Conservation (phyloP, 2,329 filamentous ascomycete species). For the Diaporthe aspalathi region DNA sequence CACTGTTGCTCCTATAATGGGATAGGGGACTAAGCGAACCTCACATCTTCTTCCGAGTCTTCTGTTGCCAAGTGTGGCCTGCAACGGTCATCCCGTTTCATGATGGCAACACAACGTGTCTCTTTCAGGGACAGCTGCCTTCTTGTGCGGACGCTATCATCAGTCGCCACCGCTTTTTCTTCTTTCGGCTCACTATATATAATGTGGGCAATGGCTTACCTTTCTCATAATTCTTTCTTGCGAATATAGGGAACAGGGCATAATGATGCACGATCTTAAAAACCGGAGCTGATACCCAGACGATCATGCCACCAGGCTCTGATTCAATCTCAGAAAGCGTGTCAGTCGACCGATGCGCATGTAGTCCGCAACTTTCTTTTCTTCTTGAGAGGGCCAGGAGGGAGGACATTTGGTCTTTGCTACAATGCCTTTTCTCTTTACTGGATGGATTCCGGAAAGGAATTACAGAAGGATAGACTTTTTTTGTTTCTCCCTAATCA, state of each 20-base stretch:
- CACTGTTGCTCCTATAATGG: conserved; percentile 27
- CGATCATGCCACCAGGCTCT: background rate
- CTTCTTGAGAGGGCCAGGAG: too few relatives aligned
- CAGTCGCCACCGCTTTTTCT: background rate
- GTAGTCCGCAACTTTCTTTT: background rate
- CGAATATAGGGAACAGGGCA: background rate
- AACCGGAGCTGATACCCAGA: conserved; percentile 6
- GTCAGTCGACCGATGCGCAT: background rate
- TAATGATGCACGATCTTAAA: background rate
- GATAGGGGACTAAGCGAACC: background rate
- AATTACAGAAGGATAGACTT: background rate
- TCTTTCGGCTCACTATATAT: conserved; percentile 5
- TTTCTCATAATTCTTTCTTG: background rate
- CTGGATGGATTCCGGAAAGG: background rate
- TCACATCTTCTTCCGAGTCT: background rate
- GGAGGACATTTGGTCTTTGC: too few relatives aligned
- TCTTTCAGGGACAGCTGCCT: background rate
- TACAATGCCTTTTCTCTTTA: background rate
- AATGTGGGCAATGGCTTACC: conserved; percentile 13
- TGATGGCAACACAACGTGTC: background rate
- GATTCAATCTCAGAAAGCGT: background rate
- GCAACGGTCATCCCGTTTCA: too few relatives aligned
- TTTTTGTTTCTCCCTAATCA: background rate
- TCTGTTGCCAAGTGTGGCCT: background rate
- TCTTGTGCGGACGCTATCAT: background rate